phyloP scores from a whole-genome alignment of 2,329 filamentous ascomycete species.

The Aaosphaeria pasadenensis region DNA sequence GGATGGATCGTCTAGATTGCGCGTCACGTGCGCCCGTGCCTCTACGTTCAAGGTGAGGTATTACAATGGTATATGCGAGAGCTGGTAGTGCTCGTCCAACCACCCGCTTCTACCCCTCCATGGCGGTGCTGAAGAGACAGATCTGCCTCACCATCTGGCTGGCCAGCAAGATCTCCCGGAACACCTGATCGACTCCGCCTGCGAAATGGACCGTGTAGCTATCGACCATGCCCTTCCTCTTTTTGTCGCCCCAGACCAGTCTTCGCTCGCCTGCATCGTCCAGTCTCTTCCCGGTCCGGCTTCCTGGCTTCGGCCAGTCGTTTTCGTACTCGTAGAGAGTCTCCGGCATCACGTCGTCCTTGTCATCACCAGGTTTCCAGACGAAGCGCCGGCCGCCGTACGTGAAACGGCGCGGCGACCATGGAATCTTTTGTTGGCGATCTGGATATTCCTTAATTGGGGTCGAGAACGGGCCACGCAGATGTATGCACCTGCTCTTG shows the following conservation, averaged over 20 bases:
- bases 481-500: conserved; percentile 34
- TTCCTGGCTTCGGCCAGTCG: conserved; percentile 34
- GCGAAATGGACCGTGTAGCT: conserved; percentile 37
- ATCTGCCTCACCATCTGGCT: conserved; percentile 38
- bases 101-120: background rate
- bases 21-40: no score
- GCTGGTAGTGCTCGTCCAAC: no score
- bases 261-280: conserved; percentile 29
- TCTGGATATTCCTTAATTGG: conserved; percentile 36
- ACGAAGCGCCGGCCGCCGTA: conserved; percentile 37
- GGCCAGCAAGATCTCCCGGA: conserved; percentile 33
- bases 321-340: conserved; percentile 34
- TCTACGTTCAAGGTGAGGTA: no score
- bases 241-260: conserved; percentile 37
- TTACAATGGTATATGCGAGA: no score
- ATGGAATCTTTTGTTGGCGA: conserved; percentile 35
- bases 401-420: conserved; percentile 36
- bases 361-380: conserved; percentile 44
- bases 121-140: conserved; percentile 24
- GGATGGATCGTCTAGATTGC: no score
- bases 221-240: conserved; percentile 33
- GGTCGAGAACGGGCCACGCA: conserved; percentile 29
- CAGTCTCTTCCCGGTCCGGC: conserved; percentile 32
- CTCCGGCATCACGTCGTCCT: conserved; percentile 46
- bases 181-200: conserved; percentile 37